A percentile compares a stretch with the other conserved stretches of the same genome.
Conservation (phyloP, 345 rosid species). For the Carallia pectinifolia region DNA sequence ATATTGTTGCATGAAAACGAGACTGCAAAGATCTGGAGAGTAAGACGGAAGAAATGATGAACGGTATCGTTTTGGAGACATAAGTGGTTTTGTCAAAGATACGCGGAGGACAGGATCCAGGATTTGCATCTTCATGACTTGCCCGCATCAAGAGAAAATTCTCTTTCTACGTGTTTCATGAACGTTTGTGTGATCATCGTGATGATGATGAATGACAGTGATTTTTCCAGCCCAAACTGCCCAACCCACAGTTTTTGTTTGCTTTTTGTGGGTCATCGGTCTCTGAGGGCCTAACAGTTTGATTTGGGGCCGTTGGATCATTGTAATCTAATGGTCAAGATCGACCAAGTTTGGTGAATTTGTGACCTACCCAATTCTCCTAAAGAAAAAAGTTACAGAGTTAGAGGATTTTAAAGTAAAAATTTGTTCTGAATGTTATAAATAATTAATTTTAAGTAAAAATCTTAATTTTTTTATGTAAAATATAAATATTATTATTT, state of each 20-base stretch:
- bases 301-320: slow-evolving; percentile 22
- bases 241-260: slow-evolving; percentile 29
- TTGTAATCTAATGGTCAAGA: slow-evolving; percentile 18
- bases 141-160: slow-evolving; percentile 1
- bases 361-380: background rate
- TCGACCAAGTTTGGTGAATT: slow-evolving; percentile 34
- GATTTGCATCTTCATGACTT: slow-evolving; percentile 16
- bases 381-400: no score
- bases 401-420: no score
- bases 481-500: no score
- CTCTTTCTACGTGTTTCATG: slow-evolving; percentile 7
- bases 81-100: slow-evolving; percentile 23
- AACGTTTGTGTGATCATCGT: background rate
- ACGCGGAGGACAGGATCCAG: background rate
- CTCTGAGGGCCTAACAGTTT: background rate
- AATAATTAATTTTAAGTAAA: no score
- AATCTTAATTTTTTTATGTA: no score
- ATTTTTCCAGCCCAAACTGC: background rate
- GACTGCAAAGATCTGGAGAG: background rate
- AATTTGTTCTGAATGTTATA: no score
- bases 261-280: slow-evolving; percentile 20
- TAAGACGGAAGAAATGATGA: slow-evolving; percentile 12
- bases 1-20: slow-evolving; percentile 21
- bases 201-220: slow-evolving; percentile 7
- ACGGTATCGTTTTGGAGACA: slow-evolving; percentile 19